Evolutionary conservation across 371 early-diverging fungal species (phyloP).

Genomic region (Conidiobolus incongruus): DNA sequence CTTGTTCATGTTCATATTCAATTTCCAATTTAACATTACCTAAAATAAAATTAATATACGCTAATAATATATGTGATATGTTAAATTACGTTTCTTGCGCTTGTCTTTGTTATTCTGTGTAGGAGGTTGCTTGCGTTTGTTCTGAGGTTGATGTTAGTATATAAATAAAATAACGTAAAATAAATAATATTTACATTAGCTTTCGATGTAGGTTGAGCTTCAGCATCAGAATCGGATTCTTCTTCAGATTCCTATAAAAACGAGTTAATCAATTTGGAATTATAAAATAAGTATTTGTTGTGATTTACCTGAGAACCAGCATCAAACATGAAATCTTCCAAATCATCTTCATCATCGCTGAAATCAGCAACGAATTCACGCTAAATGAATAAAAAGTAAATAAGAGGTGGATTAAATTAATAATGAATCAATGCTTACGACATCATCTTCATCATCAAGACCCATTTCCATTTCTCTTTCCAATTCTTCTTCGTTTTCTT

Average conservation of each 20-base stretch:
- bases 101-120: neutral
- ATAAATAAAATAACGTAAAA: neutral
- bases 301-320: slow-evolving; percentile 6
- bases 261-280: neutral
- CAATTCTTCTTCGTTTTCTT: slow-evolving; percentile 28
- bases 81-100: neutral
- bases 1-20: slow-evolving; percentile 4
- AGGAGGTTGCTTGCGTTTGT: neutral
- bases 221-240: neutral
- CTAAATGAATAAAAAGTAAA: neutral
- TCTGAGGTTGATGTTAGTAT: neutral
- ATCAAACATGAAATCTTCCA: slow-evolving; percentile 15
- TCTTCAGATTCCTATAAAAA: neutral
- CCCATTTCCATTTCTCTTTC: slow-evolving; percentile 19
- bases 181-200: neutral
- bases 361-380: slow-evolving; percentile 8
- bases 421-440: neutral
- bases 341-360: slow-evolving; percentile 14
- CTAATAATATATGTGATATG: too few species aligned
- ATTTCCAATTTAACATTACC: slow-evolving; percentile 5
- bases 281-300: neutral
- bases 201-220: neutral
- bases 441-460: neutral
- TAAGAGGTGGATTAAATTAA: too few species aligned
- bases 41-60: too few species aligned